Conservation (phyloP, 1,284 basidiomycete species). For the Ceratobasidium sp. region DNA sequence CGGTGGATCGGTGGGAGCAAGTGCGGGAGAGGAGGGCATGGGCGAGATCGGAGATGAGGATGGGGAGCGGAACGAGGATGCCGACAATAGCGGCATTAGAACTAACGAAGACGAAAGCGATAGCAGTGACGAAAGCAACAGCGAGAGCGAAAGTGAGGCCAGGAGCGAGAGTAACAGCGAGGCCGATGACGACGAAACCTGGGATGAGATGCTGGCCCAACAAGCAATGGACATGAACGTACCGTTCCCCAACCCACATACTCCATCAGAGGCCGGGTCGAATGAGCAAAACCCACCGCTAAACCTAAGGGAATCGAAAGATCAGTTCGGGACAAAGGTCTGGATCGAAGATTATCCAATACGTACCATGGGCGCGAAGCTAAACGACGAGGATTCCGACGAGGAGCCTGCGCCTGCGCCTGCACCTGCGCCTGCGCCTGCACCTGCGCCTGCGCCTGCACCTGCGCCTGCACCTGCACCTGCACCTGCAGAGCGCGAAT, state of each 20-base stretch:
- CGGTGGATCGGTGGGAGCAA: background rate
- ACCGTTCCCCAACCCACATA: background rate
- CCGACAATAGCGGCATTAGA: background rate
- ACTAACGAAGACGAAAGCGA: background rate
- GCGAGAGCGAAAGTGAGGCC: background rate
- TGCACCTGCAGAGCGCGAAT: no score
- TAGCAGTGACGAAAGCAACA: background rate
- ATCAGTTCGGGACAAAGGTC: no score
- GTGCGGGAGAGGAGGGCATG: background rate
- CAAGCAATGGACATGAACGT: background rate
- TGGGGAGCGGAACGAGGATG: background rate
- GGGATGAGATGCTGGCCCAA: background rate
- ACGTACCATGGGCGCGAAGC: no score
- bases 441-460: no score
- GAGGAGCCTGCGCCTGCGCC: no score
- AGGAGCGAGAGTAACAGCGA: background rate
- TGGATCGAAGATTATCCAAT: no score
- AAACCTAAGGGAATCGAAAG: no score
- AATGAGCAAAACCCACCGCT: no score
- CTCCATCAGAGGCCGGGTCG: no score
- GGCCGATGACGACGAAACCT: background rate
- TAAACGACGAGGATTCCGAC: no score
- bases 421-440: no score
- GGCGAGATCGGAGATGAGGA: background rate
- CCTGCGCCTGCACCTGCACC: no score